These are phyloP conservation scores for Rhizopogon vinicolor DNA, from an alignment of 768 basidiomycete species.

Conservation along the genomic window DNA sequence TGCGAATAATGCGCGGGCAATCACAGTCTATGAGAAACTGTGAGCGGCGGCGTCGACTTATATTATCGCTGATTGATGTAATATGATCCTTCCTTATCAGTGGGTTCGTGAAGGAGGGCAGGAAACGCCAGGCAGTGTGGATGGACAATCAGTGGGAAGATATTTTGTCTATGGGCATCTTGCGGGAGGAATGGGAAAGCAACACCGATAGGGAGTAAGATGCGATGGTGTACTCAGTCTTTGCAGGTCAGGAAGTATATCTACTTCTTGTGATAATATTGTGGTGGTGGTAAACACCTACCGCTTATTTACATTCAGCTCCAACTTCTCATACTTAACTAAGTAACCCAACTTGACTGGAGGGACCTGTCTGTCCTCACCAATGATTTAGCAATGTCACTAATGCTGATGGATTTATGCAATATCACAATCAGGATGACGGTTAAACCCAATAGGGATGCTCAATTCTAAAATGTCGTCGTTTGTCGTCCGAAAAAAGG, in stretches of 20 bases:
- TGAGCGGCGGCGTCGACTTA: conserved; percentile 20
- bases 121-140: conserved; percentile 32
- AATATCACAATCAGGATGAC: not conserved
- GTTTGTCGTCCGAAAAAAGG: too few species aligned
- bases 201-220: not conserved
- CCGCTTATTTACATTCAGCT: too few species aligned
- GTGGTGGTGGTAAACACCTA: too few species aligned
- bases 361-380: too few species aligned
- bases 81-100: conserved; percentile 11
- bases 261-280: too few species aligned
- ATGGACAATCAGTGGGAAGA: conserved; percentile 33
- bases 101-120: conserved; percentile 38
- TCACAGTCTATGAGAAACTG: conserved; percentile 38
- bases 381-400: too few species aligned
- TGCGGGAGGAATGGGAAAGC: conserved; percentile 34
- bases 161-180: conserved; percentile 32
- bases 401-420: not conserved
- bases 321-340: too few species aligned
- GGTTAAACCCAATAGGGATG: not conserved
- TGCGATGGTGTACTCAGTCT: too few species aligned
- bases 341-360: too few species aligned
- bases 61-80: conserved; percentile 3
- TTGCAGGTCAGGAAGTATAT: too few species aligned
- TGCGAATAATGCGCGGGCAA: conserved; percentile 33
- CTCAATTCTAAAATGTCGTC: too few species aligned